Evolutionary conservation across 768 basidiomycete genomes (phyloP).

Genomic region (Hypholoma sublateritium): DNA sequence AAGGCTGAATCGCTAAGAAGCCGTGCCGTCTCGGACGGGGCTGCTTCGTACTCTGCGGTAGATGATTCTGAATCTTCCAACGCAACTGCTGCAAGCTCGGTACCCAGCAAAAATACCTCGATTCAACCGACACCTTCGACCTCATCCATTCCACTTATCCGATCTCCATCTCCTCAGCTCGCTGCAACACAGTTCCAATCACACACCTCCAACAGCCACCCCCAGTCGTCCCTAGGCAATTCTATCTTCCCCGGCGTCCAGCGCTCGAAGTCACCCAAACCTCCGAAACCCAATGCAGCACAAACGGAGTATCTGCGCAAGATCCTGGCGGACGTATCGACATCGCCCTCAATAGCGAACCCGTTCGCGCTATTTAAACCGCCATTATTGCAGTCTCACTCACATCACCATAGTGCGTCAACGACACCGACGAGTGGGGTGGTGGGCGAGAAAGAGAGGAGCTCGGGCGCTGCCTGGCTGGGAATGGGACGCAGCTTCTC

Average conservation of each 20-base stretch:
- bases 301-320: slow-evolving; percentile 68
- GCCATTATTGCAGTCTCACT: slow-evolving; percentile 21
- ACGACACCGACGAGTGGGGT: background rate
- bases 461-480: slow-evolving; percentile 30
- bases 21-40: background rate
- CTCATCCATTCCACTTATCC: background rate
- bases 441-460: slow-evolving; percentile 4
- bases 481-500: slow-evolving; percentile 50
- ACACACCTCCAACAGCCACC: slow-evolving; percentile 4
- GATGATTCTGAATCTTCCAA: background rate
- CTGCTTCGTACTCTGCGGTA: background rate
- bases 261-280: slow-evolving; percentile 45
- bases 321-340: slow-evolving; percentile 64
- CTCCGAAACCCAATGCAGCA: slow-evolving; percentile 52
- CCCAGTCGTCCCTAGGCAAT: slow-evolving; percentile 3
- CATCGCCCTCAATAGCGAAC: slow-evolving; percentile 31
- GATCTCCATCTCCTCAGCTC: background rate
- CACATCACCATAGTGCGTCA: slow-evolving; percentile 4
- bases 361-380: slow-evolving; percentile 54
- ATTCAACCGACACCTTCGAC: slow-evolving; percentile 3
- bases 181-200: background rate
- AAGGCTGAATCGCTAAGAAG: slow-evolving; percentile 1
- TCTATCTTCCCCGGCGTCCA: slow-evolving; percentile 20
- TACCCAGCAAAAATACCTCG: slow-evolving; percentile 8
- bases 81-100: background rate